Conservation (phyloP, 139 green algal genomes). For the Protoeuglena noctilucae region DNA sequence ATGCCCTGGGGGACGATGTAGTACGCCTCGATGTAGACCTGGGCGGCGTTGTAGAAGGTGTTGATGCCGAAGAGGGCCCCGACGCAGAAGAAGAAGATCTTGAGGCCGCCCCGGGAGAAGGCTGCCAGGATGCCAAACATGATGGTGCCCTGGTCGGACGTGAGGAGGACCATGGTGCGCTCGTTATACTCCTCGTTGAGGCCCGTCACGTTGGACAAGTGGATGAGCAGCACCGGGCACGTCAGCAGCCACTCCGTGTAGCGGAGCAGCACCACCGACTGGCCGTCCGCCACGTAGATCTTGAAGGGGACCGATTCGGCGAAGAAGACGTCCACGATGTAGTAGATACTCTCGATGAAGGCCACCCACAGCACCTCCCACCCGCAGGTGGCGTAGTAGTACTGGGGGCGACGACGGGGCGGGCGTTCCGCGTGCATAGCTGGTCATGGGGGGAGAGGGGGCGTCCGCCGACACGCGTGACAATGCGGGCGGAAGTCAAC, state of each 20-base stretch:
- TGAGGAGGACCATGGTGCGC: conserved; percentile 32
- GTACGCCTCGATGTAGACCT: conserved; percentile 39
- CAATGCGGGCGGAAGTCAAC: too few relatives aligned
- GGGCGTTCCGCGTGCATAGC: too few relatives aligned
- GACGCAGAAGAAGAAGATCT: conserved; percentile 29
- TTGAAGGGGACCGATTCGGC: conserved; percentile 13
- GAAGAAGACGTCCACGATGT: conserved; percentile 19
- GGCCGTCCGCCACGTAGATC: conserved; percentile 16
- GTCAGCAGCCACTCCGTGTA: conserved; percentile 34
- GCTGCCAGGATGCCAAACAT: conserved; percentile 21
- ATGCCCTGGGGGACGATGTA: conserved; percentile 32
- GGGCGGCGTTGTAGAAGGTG: conserved; percentile 32
- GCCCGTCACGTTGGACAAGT: conserved; percentile 32
- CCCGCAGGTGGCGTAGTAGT: conserved; percentile 14
- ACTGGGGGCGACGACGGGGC: too few relatives aligned
- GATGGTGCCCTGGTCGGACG: conserved; percentile 25
- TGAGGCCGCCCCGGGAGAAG: conserved; percentile 5
- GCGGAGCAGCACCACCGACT: conserved; percentile 14
- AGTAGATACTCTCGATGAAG: conserved; percentile 19
- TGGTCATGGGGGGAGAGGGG: too few relatives aligned
- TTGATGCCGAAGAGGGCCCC: conserved; percentile 23
- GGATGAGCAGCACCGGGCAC: conserved; percentile 35
- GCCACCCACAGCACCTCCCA: conserved; percentile 31
- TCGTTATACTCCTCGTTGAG: conserved; percentile 37
- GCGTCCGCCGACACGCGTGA: too few relatives aligned